Base-by-base conservation (phyloP, 2,329 filamentous ascomycete species). In the Clonostachys solani region DNA sequence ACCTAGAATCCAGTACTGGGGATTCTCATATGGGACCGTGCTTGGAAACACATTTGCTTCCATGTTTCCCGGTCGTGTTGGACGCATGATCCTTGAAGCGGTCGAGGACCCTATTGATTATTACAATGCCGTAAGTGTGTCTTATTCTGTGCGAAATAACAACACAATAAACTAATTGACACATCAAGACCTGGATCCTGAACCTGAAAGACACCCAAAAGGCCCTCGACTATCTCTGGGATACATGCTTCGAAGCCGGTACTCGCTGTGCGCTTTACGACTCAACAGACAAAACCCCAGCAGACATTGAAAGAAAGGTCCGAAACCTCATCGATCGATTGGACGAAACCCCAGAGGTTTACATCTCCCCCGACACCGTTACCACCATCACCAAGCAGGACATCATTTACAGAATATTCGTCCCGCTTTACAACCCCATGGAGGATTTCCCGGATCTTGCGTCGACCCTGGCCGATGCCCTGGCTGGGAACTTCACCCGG, bases 1-100 rank as follows among this genome's bases (percentile, higher is more conserved):
- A 4, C 48, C 57, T 5, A 51, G 59, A 12, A 52, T 78, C 33
- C 70, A 72, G 53, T 80, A 76, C 52, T 69, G 73, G 61, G 74
- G 76, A 0, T 69, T 78, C 45, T 76, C 72, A 6, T 80, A 80
- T 16, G 63, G 65, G 15, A 65, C 62, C 3, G 16, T 63, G 0
- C 55, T 68, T 0, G 65, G 65, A 2, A 65, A 65, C 40, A 61
- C 61, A 33, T 64, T 67, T 50, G 61, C 64, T 3, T 60, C 64
- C 33, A 57, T 68, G 59, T 68, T 62, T 34, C 63, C 65, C 0
- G 62, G 54, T 1, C 57, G 65, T 4, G 54, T 76, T 9, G 70
- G 64, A 0, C 64, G 71, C 13, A 56, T 77, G 45, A 59, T 74
- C 5, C 57, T 73, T 3, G 70, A 72, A 16, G 68, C 62, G 2